Base-by-base conservation (phyloP, 1,139 yeast genomes). In the Candida tropicalis region DNA sequence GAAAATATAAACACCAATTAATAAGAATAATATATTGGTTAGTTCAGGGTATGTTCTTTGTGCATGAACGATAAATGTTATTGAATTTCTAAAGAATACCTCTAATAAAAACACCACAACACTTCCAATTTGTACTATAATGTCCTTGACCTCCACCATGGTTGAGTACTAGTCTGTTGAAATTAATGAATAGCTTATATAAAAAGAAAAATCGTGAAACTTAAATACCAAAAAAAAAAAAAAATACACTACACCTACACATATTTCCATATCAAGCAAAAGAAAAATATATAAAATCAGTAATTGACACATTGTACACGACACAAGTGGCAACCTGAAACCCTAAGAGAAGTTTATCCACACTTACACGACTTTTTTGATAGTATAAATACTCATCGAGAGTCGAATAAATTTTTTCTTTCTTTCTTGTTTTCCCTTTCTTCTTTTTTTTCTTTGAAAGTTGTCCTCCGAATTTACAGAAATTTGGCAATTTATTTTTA, bases 401-500 rank as follows among this genome's bases (percentile, higher is more conserved):
- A 23, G 22, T 24, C 8, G 33, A 28, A 31, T 42, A 26, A 20
- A 39, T 42, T 45, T 28, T 35, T 42, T 41, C 35, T 38, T 33
- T 13, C 23, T 16, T 34, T 23, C 39, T 41, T 35, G 41, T 42
- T 45, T 16, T 12, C 20, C 35, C 37, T 44, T 44, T 41, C 43
- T 45, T 42, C 49, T 47, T 51, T 53, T 44, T 11, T 56, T 53
- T 55, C 56, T 50, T 58, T 55, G 71, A 67, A 68, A 68, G 73
- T 68, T 68, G 70, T 42, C 64, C 66, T 58, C 73, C 73, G 64
- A 57, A 55, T 52, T 53, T 48, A 35, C 29, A 49, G 66, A 62
- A 62, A 62, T 63, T 61, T 62, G 68, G 63, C 68, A 59, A 56
- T 46, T 52, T 46, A 49, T 54, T 51, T 36, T 36, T 27, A 27